Conservation (phyloP, 441 rosid genomes). For the Euphorbia celastroides region DNA sequence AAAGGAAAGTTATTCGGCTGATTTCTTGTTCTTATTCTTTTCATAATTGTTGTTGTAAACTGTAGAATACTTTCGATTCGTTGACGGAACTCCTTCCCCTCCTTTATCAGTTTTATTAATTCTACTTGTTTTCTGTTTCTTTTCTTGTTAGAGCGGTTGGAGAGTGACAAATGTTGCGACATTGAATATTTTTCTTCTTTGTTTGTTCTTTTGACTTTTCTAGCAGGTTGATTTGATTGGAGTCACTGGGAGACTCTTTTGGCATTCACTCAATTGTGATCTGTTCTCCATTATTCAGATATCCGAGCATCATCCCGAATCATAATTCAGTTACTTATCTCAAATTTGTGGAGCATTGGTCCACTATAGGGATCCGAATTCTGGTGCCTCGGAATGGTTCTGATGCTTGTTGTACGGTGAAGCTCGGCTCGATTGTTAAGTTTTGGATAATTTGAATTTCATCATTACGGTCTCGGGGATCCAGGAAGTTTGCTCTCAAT, state of each 20-base stretch:
- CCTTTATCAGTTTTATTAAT: background rate
- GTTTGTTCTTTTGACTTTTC: conserved; percentile 6
- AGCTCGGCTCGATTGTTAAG: conserved; percentile 1
- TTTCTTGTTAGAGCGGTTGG: conserved; percentile 10
- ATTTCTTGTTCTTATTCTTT: conserved; percentile 4
- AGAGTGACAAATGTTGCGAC: conserved; percentile 12
- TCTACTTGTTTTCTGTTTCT: background rate
- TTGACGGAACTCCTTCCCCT: background rate
- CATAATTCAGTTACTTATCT: conserved; percentile 11
- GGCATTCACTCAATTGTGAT: conserved; percentile 20
- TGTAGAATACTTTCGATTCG: conserved; percentile 4
- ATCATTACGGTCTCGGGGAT: conserved; percentile 18
- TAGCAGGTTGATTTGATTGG: conserved; percentile 35
- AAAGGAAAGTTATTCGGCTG: conserved; percentile 6
- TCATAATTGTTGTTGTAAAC: background rate
- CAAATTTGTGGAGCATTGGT: conserved; percentile 25
- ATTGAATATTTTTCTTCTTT: conserved; percentile 14
- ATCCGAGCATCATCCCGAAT: conserved; percentile 14
- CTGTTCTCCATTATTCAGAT: conserved; percentile 20
- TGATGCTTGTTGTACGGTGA: background rate
- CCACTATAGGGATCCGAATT: conserved; percentile 17
- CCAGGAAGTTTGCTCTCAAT: conserved; percentile 20
- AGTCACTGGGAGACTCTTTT: conserved; percentile 20
- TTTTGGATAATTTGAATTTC: conserved; percentile 7
- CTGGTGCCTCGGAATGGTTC: conserved; percentile 12